Conservation (phyloP, 2,329 filamentous ascomycete species). For the Beauveria rudraprayagi region DNA sequence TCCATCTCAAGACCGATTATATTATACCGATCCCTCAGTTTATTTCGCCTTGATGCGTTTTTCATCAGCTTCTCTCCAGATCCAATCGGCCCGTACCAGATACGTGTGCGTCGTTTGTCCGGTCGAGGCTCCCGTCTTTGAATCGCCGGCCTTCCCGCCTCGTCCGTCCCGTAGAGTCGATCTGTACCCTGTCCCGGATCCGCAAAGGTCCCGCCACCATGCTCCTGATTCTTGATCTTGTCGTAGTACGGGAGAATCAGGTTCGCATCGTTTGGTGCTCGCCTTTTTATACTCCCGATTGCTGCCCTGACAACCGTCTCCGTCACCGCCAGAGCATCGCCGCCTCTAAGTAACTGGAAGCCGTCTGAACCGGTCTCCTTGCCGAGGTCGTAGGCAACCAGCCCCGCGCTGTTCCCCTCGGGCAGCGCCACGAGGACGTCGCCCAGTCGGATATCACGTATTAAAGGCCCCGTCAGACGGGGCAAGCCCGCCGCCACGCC, state of each 20-base stretch:
- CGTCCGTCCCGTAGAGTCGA: background rate
- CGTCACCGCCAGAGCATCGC: background rate
- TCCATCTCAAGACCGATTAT: background rate
- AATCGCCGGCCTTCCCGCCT: background rate
- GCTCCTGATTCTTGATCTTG: background rate
- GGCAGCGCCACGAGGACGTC: slow-evolving; percentile 27
- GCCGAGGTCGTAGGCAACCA: slow-evolving; percentile 25
- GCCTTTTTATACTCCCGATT: background rate
- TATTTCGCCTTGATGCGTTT: too few relatives aligned
- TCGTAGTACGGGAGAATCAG: background rate
- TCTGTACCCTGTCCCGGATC: background rate
- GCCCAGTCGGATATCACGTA: slow-evolving; percentile 28
- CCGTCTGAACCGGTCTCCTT: background rate
- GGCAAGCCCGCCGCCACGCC: slow-evolving; percentile 22
- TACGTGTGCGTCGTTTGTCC: background rate
- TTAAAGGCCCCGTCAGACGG: slow-evolving; percentile 7
- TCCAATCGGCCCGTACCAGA: background rate
- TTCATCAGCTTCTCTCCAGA: too few relatives aligned
- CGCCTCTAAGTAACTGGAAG: background rate
- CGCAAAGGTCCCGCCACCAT: background rate
- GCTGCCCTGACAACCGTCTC: background rate
- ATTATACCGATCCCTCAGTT: too few relatives aligned
- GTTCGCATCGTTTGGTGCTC: background rate
- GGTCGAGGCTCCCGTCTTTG: background rate
- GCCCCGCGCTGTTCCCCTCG: slow-evolving; percentile 17